phyloP scores from a whole-genome alignment of 106 monocot species.

The Allium cepa region DNA sequence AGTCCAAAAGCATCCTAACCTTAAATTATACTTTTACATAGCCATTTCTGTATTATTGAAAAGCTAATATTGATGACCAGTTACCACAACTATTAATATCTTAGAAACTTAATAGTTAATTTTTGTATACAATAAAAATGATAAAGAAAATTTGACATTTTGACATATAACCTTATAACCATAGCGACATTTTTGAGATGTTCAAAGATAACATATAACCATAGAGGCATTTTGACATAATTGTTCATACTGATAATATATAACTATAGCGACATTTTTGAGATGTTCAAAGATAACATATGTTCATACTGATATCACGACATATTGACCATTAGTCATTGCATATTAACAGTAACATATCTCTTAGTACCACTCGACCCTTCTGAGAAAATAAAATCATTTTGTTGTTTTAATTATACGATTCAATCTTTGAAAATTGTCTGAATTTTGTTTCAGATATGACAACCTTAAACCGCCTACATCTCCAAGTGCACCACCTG shows the following conservation, averaged over 20 bases:
- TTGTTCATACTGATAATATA: no score
- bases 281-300: not conserved
- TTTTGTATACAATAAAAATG: no score
- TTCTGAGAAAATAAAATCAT: not conserved
- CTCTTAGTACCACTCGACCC: not conserved
- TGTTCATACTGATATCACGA: not conserved
- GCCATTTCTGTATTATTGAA: not conserved
- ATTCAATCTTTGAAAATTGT: not conserved
- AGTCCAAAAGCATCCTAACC: not conserved
- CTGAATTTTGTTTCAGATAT: conserved; percentile 15
- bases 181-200: not conserved
- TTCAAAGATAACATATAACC: not conserved
- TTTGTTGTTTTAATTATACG: not conserved
- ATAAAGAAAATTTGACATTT: no score
- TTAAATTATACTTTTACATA: no score
- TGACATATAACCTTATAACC: no score
- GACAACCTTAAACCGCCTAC: conserved; percentile 32
- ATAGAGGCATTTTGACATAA: no score
- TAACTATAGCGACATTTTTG: not conserved
- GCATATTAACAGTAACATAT: not conserved
- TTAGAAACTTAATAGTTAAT: not conserved
- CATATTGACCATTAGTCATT: not conserved
- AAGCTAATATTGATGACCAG: not conserved
- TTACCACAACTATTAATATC: not conserved
- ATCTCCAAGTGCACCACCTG: conserved; percentile 19